phyloP scores from a whole-genome alignment of 352 stramenopile species.

The Phytophthora multivora region DNA sequence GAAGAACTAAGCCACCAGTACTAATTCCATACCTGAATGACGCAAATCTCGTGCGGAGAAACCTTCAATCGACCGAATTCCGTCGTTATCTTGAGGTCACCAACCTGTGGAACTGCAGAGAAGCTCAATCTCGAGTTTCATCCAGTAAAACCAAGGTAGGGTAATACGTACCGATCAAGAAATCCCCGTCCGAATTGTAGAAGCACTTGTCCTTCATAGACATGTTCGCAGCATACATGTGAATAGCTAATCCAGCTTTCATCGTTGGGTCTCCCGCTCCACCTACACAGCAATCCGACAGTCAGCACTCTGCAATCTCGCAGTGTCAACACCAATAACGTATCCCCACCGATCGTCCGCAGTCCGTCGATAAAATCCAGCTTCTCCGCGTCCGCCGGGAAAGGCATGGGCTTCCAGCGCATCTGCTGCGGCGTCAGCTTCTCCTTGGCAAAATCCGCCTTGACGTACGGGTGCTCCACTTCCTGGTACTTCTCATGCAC shows the following conservation, averaged over 20 bases:
- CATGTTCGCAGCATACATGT: conserved; percentile 92
- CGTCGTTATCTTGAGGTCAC: conserved; percentile 91
- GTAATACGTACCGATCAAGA: conserved; percentile 85
- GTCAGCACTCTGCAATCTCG: not conserved
- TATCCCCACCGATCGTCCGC: conserved; percentile 62
- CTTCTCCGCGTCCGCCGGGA: conserved; percentile 49
- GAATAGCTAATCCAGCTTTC: conserved; percentile 93
- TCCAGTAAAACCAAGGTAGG: not conserved
- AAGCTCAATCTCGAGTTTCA: not conserved
- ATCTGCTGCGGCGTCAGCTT: conserved; percentile 91
- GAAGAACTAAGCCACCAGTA: too few relatives aligned
- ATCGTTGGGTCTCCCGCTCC: conserved; percentile 88
- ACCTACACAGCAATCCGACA: conserved; percentile 13
- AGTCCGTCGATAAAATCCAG: conserved; percentile 92
- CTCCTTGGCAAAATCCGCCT: conserved; percentile 72
- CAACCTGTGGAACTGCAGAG: conserved; percentile 88
- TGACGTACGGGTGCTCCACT: conserved; percentile 52
- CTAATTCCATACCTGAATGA: conserved; percentile 82
- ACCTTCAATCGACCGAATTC: conserved; percentile 92
- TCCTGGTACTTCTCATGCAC: conserved; percentile 78
- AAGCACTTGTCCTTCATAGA: conserved; percentile 92
- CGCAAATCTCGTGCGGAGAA: conserved; percentile 91
- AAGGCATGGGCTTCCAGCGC: conserved; percentile 90
- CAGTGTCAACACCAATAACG: not conserved
- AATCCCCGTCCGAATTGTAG: conserved; percentile 97